phyloP scores from a whole-genome alignment of 495 filamentous ascomycete genomes.

The Lophiotrema nucula region DNA sequence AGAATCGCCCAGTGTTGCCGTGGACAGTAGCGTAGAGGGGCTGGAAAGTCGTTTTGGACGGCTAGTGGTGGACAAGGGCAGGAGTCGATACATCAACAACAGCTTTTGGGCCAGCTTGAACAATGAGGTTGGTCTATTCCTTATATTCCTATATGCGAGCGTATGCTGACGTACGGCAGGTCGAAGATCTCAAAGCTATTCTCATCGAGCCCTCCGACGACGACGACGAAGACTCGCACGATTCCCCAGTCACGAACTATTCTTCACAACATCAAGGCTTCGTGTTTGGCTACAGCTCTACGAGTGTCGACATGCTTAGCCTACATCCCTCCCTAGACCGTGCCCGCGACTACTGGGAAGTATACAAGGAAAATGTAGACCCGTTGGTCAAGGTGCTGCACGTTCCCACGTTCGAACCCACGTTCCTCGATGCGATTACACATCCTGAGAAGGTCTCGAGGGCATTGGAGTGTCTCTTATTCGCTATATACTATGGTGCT shows the following conservation, averaged over 20 bases:
- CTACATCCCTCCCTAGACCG: slow-evolving; percentile 42
- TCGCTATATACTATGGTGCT: slow-evolving; percentile 74
- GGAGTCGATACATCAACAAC: slow-evolving; percentile 82
- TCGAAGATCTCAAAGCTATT: slow-evolving; percentile 70
- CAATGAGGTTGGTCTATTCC: slow-evolving; percentile 63
- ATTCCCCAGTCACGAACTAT: slow-evolving; percentile 55
- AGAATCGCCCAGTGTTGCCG: slow-evolving; percentile 5
- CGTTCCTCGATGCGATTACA: slow-evolving; percentile 34
- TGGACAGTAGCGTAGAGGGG: slow-evolving; percentile 30
- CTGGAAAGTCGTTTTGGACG: slow-evolving; percentile 73
- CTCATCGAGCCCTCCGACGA: slow-evolving; percentile 68
- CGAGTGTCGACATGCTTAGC: slow-evolving; percentile 38
- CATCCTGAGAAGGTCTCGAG: slow-evolving; percentile 37
- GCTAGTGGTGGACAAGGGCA: slow-evolving; percentile 76
- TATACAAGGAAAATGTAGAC: slow-evolving; percentile 55
- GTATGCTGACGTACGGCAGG: slow-evolving; percentile 41
- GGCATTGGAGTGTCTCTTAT: slow-evolving; percentile 65
- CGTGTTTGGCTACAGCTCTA: slow-evolving; percentile 54
- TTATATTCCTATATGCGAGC: slow-evolving; percentile 1
- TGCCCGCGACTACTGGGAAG: slow-evolving; percentile 45
- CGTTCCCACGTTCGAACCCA: slow-evolving; percentile 41
- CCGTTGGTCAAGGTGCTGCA: slow-evolving; percentile 69
- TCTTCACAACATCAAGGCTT: slow-evolving; percentile 59
- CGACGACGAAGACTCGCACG: slow-evolving; percentile 58
- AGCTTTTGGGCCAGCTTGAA: slow-evolving; percentile 86